A percentile compares a stretch with the other conserved stretches of the same genome.
Conservation (phyloP, 768 basidiomycete species). For the Harrya chromipes region DNA sequence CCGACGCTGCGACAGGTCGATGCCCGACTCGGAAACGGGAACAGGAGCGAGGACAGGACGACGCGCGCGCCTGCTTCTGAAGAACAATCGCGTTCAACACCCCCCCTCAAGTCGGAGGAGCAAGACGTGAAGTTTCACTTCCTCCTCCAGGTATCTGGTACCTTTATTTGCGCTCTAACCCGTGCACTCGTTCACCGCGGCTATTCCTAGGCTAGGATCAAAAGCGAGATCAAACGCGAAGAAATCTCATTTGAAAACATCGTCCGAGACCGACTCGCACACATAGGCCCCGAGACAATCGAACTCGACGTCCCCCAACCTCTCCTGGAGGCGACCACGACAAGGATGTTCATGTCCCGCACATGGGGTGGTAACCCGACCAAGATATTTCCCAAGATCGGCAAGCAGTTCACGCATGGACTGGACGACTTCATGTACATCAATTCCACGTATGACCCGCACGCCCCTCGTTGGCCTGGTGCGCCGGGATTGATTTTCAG, state of each 20-base stretch:
- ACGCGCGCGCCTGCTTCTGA: background rate
- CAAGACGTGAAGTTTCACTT: constrained; percentile 1
- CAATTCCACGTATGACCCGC: constrained; percentile 5
- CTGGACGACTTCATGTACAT: constrained; percentile 14
- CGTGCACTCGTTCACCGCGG: background rate
- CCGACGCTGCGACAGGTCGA: constrained; percentile 3
- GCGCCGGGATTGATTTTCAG: constrained; percentile 8
- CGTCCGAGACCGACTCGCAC: constrained; percentile 5
- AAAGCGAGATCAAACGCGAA: constrained; percentile 9
- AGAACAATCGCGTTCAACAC: background rate
- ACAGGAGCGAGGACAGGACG: too few relatives aligned
- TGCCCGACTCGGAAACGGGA: background rate
- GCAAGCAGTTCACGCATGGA: constrained; percentile 8
- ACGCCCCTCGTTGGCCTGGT: constrained; percentile 13
- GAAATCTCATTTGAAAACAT: constrained; percentile 4
- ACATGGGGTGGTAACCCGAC: constrained; percentile 10
- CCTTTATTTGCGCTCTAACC: background rate
- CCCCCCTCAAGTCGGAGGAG: constrained; percentile 6
- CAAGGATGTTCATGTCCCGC: background rate
- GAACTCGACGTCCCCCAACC: constrained; percentile 7
- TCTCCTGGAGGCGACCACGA: constrained; percentile 6
- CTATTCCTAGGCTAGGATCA: constrained; percentile 4
- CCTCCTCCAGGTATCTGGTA: constrained; percentile 2
- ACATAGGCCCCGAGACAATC: constrained; percentile 4
- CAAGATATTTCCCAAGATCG: constrained; percentile 4